Percentiles rank a stretch among this genome's conserved stretches.
These are phyloP conservation scores for Suillus placidus DNA, from an alignment of 768 basidiomycete species.

Conservation along the genomic window DNA sequence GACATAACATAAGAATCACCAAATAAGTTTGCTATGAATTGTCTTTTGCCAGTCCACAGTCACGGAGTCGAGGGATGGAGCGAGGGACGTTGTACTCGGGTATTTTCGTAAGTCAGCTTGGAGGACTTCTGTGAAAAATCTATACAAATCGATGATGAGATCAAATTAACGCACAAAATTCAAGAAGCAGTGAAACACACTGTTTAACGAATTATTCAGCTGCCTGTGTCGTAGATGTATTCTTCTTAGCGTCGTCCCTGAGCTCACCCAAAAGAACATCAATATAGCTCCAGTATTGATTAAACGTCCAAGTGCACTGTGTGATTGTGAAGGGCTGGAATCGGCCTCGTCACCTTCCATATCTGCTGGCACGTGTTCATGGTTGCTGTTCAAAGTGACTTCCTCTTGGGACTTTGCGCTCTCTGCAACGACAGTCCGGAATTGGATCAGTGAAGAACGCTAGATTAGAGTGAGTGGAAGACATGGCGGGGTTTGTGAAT, in stretches of 20 bases:
- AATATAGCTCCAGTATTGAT: conserved; percentile 10
- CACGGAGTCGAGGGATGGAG: conserved; percentile 8
- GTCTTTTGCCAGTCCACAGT: conserved; percentile 12
- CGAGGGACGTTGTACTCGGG: not conserved
- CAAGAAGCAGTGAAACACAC: conserved; percentile 4
- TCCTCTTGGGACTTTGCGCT: no score
- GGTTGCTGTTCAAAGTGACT: not conserved
- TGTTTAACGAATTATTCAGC: not conserved
- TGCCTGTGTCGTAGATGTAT: not conserved
- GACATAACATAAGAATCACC: not conserved
- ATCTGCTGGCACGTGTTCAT: not conserved
- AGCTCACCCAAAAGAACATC: conserved; percentile 3
- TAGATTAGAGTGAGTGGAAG: no score
- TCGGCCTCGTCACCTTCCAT: not conserved
- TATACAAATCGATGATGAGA: conserved; percentile 4
- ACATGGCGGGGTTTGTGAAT: no score
- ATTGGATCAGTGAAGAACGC: no score
- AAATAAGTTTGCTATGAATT: conserved; percentile 11
- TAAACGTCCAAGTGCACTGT: conserved; percentile 2
- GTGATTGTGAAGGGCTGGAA: not conserved
- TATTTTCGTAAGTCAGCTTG: conserved; percentile 11
- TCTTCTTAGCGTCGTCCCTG: conserved; percentile 7
- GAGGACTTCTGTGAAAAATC: conserved; percentile 8
- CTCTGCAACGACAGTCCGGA: no score
- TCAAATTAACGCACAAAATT: not conserved